Percentiles rank a stretch among this genome's conserved stretches.
Evolutionary conservation across 2,329 filamentous ascomycete species (phyloP).

Genomic region (Fonsecaea multimorphosa): DNA sequence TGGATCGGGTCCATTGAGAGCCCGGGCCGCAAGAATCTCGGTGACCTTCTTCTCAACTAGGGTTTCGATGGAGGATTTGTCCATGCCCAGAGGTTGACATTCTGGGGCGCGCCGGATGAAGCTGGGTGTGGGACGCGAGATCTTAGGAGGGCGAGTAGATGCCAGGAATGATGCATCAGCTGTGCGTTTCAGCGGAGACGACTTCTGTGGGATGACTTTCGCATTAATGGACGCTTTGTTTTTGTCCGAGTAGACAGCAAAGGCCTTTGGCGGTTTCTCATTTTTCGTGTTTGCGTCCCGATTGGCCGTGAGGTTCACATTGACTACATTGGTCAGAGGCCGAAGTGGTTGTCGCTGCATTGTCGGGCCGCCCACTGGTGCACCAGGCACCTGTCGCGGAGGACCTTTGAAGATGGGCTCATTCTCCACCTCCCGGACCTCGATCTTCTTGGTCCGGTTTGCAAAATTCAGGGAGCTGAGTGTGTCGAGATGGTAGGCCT

Average conservation of each 20-base stretch:
- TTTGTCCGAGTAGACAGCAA: slow-evolving; percentile 84
- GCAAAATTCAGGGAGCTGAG: slow-evolving; percentile 93
- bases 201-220: slow-evolving; percentile 46
- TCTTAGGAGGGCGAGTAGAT: slow-evolving; percentile 56
- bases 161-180: slow-evolving; percentile 43
- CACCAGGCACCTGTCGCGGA: slow-evolving; percentile 60
- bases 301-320: slow-evolving; percentile 67
- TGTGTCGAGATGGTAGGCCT: slow-evolving; percentile 91
- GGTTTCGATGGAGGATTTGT: slow-evolving; percentile 78
- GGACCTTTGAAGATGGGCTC: slow-evolving; percentile 85
- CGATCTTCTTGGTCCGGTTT: slow-evolving; percentile 93
- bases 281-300: slow-evolving; percentile 61
- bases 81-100: slow-evolving; percentile 46
- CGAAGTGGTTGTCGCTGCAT: slow-evolving; percentile 76
- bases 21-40: slow-evolving; percentile 77
- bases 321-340: slow-evolving; percentile 76
- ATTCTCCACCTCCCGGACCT: slow-evolving; percentile 93
- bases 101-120: slow-evolving; percentile 37
- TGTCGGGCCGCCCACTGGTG: slow-evolving; percentile 49
- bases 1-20: slow-evolving; percentile 40
- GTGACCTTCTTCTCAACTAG: slow-evolving; percentile 91
- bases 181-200: slow-evolving; percentile 48
- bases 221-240: slow-evolving; percentile 52
- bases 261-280: slow-evolving; percentile 78
- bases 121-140: slow-evolving; percentile 40